Evolutionary conservation across 805 yeast genomes (phyloP).

Genomic region (Brettanomyces naardenensis): DNA sequence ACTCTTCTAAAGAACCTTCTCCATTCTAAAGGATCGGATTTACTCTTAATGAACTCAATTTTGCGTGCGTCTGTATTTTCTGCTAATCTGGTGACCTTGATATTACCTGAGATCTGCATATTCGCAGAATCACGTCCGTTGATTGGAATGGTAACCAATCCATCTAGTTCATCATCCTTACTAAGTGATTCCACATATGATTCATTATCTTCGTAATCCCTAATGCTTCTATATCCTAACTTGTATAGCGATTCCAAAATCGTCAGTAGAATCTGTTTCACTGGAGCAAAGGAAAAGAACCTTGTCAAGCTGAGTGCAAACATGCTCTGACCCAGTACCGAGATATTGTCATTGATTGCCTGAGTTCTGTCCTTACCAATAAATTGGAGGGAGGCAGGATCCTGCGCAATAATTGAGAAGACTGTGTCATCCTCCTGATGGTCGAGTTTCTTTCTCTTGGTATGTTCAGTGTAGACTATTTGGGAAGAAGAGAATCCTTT

Average conservation of each 20-base stretch:
- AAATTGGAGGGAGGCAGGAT: conserved; percentile 46
- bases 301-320: conserved; percentile 41
- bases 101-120: conserved; percentile 37
- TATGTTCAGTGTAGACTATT: conserved; percentile 31
- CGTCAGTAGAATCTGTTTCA: conserved; percentile 34
- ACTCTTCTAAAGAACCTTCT: conserved; percentile 54
- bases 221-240: conserved; percentile 29
- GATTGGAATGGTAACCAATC: conserved; percentile 30
- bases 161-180: conserved; percentile 23
- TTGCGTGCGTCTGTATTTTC: conserved; percentile 34
- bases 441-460: conserved; percentile 23
- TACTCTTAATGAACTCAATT: conserved; percentile 45
- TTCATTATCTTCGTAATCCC: conserved; percentile 14
- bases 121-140: conserved; percentile 37
- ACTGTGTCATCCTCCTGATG: conserved; percentile 21
- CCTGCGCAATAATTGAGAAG: conserved; percentile 34
- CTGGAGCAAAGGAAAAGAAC: conserved; percentile 38
- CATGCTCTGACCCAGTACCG: conserved; percentile 12
- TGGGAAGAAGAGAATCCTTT: conserved; percentile 32
- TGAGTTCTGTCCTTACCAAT: conserved; percentile 14
- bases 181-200: conserved; percentile 13
- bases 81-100: conserved; percentile 32
- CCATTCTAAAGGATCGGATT: conserved; percentile 73
- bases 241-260: conserved; percentile 34
- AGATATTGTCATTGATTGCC: conserved; percentile 16